phyloP scores from a whole-genome alignment of 176 grass and related monocot species.

The Secale cereale region DNA sequence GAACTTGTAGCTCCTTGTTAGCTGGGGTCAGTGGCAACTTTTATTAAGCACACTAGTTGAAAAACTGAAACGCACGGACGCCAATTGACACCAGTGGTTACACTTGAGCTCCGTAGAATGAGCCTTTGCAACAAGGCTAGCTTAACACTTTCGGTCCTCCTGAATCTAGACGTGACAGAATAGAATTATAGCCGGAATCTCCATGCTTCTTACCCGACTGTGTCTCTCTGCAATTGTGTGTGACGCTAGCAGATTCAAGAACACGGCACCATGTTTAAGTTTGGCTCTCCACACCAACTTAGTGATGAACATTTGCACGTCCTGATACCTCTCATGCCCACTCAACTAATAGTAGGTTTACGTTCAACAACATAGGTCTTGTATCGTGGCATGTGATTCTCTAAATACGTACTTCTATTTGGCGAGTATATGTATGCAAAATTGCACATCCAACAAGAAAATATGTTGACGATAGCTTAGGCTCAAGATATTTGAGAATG shows the following conservation, averaged over 20 bases:
- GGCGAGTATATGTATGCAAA: not conserved
- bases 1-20: too few species aligned
- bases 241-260: too few species aligned
- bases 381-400: not conserved
- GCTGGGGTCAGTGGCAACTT: too few species aligned
- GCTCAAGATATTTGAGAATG: not conserved
- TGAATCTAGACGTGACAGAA: too few species aligned
- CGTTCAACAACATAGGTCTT: not conserved
- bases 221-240: not conserved
- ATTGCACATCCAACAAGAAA: not conserved
- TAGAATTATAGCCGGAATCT: too few species aligned
- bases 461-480: not conserved
- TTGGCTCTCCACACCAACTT: not conserved
- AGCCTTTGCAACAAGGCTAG: too few species aligned
- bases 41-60: too few species aligned
- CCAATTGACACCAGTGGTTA: too few species aligned
- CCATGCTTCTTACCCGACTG: not conserved
- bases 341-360: not conserved
- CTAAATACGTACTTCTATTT: not conserved
- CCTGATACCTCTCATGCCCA: not conserved
- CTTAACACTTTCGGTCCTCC: too few species aligned
- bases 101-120: too few species aligned
- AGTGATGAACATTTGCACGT: not conserved
- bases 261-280: rapidly evolving
- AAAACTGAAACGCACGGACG: too few species aligned